phyloP scores from a whole-genome alignment of 1,139 yeast species.

The Pichia sp. region DNA sequence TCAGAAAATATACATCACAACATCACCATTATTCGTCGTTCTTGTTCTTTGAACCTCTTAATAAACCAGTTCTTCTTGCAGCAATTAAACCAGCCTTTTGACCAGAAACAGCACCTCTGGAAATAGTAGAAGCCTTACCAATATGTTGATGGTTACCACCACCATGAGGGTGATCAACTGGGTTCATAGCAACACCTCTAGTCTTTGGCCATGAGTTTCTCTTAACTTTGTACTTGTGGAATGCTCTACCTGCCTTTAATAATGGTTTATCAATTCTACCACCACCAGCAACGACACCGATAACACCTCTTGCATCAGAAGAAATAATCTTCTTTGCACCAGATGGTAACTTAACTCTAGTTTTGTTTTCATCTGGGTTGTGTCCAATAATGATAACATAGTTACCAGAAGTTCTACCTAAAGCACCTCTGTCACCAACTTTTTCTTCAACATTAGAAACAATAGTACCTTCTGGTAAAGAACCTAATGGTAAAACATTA shows the following conservation, averaged over 20 bases:
- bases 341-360: conserved; percentile 98
- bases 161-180: conserved; percentile 99
- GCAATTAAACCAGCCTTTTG: conserved; percentile 99
- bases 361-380: conserved; percentile 98
- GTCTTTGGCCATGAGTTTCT: conserved; percentile 99
- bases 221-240: conserved; percentile 98
- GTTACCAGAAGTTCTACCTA: conserved; percentile 99
- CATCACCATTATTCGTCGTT: conserved; percentile 33
- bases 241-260: conserved; percentile 99
- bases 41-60: conserved; percentile 97
- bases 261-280: conserved; percentile 99
- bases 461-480: conserved; percentile 99
- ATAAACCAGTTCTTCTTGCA: conserved; percentile 99
- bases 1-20: conserved; percentile 8
- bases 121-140: conserved; percentile 99
- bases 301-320: conserved; percentile 98
- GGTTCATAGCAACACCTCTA: conserved; percentile 99
- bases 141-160: conserved; percentile 99
- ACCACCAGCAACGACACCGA: conserved; percentile 99
- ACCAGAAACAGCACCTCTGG: conserved; percentile 99
- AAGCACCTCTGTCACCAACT: conserved; percentile 99
- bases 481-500: conserved; percentile 93
- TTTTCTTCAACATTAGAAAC: conserved; percentile 98
- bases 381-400: conserved; percentile 98
- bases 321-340: conserved; percentile 97